Evolutionary conservation across 768 basidiomycete species (phyloP).

Genomic region (Multifurca ochricompacta): DNA sequence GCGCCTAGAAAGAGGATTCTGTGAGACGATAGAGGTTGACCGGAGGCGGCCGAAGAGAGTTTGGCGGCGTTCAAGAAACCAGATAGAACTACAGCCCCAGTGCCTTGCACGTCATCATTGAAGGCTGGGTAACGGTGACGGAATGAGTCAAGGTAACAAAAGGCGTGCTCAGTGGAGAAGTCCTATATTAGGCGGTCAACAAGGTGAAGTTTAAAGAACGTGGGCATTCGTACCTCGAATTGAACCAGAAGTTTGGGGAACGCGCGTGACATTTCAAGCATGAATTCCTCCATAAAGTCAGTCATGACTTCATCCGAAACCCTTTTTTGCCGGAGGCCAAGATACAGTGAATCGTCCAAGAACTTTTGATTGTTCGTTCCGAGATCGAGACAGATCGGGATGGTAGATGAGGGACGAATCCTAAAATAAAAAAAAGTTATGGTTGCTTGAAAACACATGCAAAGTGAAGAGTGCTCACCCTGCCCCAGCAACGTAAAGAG

Average conservation of each 20-base stretch:
- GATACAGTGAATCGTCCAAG: conserved; percentile 82
- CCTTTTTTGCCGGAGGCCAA: conserved; percentile 72
- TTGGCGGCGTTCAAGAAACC: conserved; percentile 87
- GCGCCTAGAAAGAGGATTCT: conserved; percentile 90
- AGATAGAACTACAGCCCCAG: conserved; percentile 85
- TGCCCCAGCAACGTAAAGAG: conserved; percentile 83
- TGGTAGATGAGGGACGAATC: conserved; percentile 66
- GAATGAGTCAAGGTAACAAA: conserved; percentile 73
- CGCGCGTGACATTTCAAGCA: conserved; percentile 63
- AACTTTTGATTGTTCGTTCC: conserved; percentile 80
- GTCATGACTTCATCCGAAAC: conserved; percentile 56
- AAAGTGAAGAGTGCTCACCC: conserved; percentile 58
- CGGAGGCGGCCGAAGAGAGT: conserved; percentile 64
- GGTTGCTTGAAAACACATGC: background rate
- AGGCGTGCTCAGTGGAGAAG: conserved; percentile 89
- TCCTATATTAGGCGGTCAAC: conserved; percentile 40
- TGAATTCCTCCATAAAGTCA: conserved; percentile 90
- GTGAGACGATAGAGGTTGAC: conserved; percentile 59
- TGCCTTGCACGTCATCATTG: conserved; percentile 46
- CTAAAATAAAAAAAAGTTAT: conserved; percentile 29
- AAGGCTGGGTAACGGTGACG: conserved; percentile 70
- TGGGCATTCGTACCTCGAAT: conserved; percentile 50
- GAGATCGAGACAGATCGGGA: conserved; percentile 82
- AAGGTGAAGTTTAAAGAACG: background rate
- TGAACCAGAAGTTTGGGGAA: conserved; percentile 84